These are phyloP conservation scores for Phlegmacium glaucopus DNA, from an alignment of 768 basidiomycete genomes.

Conservation along the genomic window DNA sequence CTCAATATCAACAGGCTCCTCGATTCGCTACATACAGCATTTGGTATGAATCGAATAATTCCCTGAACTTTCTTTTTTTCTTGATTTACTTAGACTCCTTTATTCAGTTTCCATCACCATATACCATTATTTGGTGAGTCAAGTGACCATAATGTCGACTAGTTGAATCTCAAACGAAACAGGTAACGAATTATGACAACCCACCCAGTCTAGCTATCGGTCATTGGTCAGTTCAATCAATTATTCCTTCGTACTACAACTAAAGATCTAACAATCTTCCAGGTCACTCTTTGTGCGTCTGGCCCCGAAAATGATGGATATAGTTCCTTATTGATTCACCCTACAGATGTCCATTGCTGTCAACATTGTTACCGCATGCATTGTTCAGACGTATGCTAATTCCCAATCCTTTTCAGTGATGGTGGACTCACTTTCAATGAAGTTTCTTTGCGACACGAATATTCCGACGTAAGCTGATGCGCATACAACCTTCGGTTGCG, in stretches of 20 bases:
- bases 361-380: conserved; percentile 27
- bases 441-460: conserved; percentile 35
- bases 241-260: neutral
- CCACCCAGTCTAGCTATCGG: conserved; percentile 28
- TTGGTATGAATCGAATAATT: conserved; percentile 17
- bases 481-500: neutral
- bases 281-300: conserved; percentile 35
- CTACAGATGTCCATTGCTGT: conserved; percentile 23
- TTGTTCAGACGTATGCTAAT: conserved; percentile 28
- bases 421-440: neutral
- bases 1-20: conserved; percentile 16
- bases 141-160: neutral
- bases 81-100: no score
- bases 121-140: conserved; percentile 36
- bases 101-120: conserved; percentile 18
- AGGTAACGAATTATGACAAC: conserved; percentile 38
- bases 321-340: neutral
- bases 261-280: neutral
- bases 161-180: neutral
- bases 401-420: no score
- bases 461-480: conserved; percentile 21
- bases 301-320: neutral
- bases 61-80: neutral
- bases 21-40: conserved; percentile 28
- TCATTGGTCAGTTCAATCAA: conserved; percentile 29